Evolutionary conservation across 306 rosid species (phyloP).

Genomic region (Dryas drummondii): DNA sequence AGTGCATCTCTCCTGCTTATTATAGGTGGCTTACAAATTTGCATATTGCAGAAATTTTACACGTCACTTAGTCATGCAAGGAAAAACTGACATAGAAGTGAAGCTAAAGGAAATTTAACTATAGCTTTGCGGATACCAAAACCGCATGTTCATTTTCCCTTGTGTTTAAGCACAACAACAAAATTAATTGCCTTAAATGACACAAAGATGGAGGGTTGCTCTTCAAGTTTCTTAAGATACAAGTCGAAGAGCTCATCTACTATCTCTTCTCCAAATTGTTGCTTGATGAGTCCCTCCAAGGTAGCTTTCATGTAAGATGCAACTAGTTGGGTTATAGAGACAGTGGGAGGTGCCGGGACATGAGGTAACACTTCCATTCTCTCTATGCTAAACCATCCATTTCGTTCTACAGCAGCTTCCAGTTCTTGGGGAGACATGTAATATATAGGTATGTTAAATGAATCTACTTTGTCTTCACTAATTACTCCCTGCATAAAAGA

Average conservation of each 20-base stretch:
- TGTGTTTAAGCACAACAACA: constrained; percentile 20
- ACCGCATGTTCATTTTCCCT: not conserved
- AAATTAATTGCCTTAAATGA: not conserved
- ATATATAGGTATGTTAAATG: constrained; percentile 1
- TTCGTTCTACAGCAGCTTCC: not conserved
- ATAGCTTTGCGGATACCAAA: not conserved
- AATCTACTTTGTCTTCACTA: constrained; percentile 1
- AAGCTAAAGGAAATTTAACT: not conserved
- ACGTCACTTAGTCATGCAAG: not conserved
- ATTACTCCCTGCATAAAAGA: not conserved
- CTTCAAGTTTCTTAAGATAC: not conserved
- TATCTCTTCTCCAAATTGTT: constrained; percentile 16
- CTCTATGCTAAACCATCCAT: constrained; percentile 10
- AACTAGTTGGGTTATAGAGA: not conserved
- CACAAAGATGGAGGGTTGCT: not conserved
- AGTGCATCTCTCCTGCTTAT: too few relatives aligned
- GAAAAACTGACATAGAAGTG: not conserved
- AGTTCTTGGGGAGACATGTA: constrained; percentile 7
- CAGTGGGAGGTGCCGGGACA: not conserved
- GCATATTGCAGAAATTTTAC: not conserved
- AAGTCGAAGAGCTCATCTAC: constrained; percentile 19
- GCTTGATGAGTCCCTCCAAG: not conserved
- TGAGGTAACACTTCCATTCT: not conserved
- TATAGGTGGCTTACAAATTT: too few relatives aligned
- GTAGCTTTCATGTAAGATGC: not conserved